Percentiles rank a stretch among this genome's conserved stretches.
These are phyloP conservation scores for Sporothrix schenckii DNA, from an alignment of 2,329 filamentous ascomycete genomes.

Conservation along the genomic window DNA sequence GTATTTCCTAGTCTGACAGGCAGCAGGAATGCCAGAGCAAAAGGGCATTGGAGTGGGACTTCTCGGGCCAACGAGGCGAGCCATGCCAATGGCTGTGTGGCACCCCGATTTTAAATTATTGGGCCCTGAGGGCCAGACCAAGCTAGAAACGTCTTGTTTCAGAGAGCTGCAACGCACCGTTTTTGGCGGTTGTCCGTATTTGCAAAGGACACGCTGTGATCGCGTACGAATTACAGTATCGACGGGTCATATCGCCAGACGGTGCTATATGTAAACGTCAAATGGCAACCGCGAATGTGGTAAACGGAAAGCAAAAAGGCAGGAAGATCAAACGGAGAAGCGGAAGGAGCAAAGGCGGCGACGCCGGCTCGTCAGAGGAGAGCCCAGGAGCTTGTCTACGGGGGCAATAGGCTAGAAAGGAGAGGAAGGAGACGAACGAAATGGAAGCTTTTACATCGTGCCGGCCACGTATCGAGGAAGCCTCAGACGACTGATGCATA, in stretches of 20 bases:
- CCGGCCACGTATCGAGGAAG: background rate
- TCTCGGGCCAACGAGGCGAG: slow-evolving; percentile 19
- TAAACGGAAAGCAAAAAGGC: slow-evolving; percentile 25
- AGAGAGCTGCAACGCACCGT: slow-evolving; percentile 30
- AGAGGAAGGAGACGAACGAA: background rate
- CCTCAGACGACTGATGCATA: slow-evolving; percentile 31
- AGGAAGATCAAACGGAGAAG: slow-evolving; percentile 26
- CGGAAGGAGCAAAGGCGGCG: slow-evolving; percentile 18
- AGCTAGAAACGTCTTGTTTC: slow-evolving; percentile 31
- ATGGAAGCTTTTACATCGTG: slow-evolving; percentile 10
- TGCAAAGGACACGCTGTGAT: background rate
- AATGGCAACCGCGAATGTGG: slow-evolving; percentile 24
- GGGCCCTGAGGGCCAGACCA: slow-evolving; percentile 15
- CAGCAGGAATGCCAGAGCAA: slow-evolving; percentile 13
- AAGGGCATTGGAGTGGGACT: slow-evolving; percentile 27
- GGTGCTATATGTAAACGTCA: background rate
- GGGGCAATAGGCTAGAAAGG: background rate
- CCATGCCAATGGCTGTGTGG: slow-evolving; percentile 31
- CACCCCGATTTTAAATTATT: slow-evolving; percentile 32
- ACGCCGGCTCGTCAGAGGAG: slow-evolving; percentile 16
- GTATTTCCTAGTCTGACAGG: slow-evolving; percentile 21
- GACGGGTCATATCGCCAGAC: background rate
- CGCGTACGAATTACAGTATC: too few species aligned
- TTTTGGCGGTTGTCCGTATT: slow-evolving; percentile 20
- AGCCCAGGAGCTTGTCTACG: slow-evolving; percentile 16